Base-by-base conservation (phyloP, 2,329 filamentous ascomycete genomes). In the Aspergillus fumigatus region DNA sequence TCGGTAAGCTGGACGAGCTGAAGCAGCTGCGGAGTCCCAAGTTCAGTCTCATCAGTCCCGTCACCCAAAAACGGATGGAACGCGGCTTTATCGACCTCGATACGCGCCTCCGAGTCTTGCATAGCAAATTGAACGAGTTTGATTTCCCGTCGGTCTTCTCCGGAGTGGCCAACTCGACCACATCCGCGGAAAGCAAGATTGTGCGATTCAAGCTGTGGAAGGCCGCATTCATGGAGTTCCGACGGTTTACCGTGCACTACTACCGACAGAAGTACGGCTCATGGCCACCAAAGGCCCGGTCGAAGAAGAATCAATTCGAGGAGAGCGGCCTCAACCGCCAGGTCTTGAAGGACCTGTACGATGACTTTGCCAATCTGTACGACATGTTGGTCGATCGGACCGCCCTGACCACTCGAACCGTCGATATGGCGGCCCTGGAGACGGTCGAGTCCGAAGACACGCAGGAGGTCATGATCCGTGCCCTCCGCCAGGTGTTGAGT, bases 101-200 rank as follows among this genome's bases (percentile, higher is more conserved):
- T 35, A 86, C 84, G 59, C 85, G 91, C 21, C 83, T 90, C 57
- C 82, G 86, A 59, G 86, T 82, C 53, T 84, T 92, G 62, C 88
- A 89, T 61, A 77, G 79, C 32, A 87, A 89, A 47, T 78, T 97
- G n/a, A 86, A 89, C 56, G 85, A 91, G 59, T 97, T 97, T 64
- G 90, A 97, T 32, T 97, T 96, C 65, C 92, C 92, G 0, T 89
- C 90, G 0, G 78, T 97, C 4, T 97, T 96, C 69, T 85, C 91
- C 0, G 94, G 94, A 35, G 85, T 92, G 62, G 93, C 90, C 67
- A 92, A 87, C 71, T 96, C 91, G 3, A 92, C 88, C 10, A 90
- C 88, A 0, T 83, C 85, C 23, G 81, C 81, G 0, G 91, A 96
- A 72, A 86, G 90, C 61, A 92, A 87, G 70, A 78, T 85, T 19